phyloP scores from a whole-genome alignment of 2,329 filamentous ascomycete species.

The Zasmidium citrigriseum region DNA sequence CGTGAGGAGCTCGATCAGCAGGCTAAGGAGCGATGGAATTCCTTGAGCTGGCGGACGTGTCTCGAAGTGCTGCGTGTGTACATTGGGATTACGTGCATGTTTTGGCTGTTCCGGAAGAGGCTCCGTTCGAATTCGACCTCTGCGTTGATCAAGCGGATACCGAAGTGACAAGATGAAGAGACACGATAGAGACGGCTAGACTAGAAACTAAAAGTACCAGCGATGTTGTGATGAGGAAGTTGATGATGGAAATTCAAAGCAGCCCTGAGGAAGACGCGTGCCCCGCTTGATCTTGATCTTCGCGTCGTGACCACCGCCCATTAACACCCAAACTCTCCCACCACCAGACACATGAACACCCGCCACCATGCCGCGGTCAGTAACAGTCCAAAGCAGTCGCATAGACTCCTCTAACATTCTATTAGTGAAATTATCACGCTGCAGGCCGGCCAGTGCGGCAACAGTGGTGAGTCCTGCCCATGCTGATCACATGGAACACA shows the following conservation, averaged over 20 bases:
- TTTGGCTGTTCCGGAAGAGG: constrained; percentile 22
- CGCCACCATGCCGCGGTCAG: constrained; percentile 8
- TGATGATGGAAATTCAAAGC: neutral
- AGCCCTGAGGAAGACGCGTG: neutral
- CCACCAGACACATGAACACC: neutral
- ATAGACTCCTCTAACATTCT: neutral
- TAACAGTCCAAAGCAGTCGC: neutral
- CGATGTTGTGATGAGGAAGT: neutral
- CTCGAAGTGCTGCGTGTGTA: constrained; percentile 22
- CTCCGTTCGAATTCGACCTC: constrained; percentile 9
- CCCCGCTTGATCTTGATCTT: neutral
- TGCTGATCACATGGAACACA: constrained; percentile 10
- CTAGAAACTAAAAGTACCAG: neutral
- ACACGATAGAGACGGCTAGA: neutral
- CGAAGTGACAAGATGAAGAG: neutral
- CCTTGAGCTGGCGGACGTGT: constrained; percentile 14
- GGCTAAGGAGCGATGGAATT: constrained; percentile 14
- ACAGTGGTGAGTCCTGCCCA: constrained; percentile 75
- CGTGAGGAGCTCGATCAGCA: constrained; percentile 48
- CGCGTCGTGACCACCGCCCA: neutral
- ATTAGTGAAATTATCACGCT: constrained; percentile 97
- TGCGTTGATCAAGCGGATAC: constrained; percentile 16
- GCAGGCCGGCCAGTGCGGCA: constrained; percentile 98
- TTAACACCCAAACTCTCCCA: neutral
- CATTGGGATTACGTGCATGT: constrained; percentile 18